Evolutionary conservation across 352 stramenopile species (phyloP), one percentile per base, ranked within the genome.

Genomic region (Globisporangium perplexum): DNA sequence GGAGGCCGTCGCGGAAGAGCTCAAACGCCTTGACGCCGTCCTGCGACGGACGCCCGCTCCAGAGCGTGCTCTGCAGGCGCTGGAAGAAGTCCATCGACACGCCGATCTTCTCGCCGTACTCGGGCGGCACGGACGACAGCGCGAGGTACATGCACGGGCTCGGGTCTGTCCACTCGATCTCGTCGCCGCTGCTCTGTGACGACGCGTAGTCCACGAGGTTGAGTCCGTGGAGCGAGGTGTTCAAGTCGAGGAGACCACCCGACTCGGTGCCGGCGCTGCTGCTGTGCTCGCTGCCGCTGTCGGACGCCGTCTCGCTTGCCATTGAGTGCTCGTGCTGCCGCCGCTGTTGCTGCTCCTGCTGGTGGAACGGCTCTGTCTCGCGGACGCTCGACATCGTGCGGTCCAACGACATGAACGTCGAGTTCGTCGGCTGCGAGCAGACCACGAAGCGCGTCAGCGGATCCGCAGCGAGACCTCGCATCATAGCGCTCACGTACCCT

Each of bases 31-130:
- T 60, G 42, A 81, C 38, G 7, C 45, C 44, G 11, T 68, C 62
- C 26, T 47, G 43, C 14, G 46, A 45, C 39, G 57, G 36, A 4
- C 33, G 49, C 17, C 69, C 64, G 23, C 47, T 45, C 78, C 78
- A 89, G n/a, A 49, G 57, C 28, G 68, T 80, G 52, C 63, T 81
- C 45, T 89, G 78, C 20, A 89, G 58, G 11, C 71, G 69, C 35
- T 86, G 65, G 43, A 89, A 89, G 46, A 72, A 71, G 24, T 86
- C 78, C 69, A 89, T 84, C 5, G 72, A 69, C 35, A 68, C 51
- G n/a, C 59, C 61, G 35, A 89, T 80, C 54, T 79, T 83, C 47
- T 81, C 67, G n/a, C 63, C 62, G 49, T 77, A 71, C 59, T 83
- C 73, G 6, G 66, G 68, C 5, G 71, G 69, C 3, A 70, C 60